These are phyloP conservation scores for Mortierella alpina DNA, from an alignment of 192 early-diverging fungal species.

Conservation along the genomic window DNA sequence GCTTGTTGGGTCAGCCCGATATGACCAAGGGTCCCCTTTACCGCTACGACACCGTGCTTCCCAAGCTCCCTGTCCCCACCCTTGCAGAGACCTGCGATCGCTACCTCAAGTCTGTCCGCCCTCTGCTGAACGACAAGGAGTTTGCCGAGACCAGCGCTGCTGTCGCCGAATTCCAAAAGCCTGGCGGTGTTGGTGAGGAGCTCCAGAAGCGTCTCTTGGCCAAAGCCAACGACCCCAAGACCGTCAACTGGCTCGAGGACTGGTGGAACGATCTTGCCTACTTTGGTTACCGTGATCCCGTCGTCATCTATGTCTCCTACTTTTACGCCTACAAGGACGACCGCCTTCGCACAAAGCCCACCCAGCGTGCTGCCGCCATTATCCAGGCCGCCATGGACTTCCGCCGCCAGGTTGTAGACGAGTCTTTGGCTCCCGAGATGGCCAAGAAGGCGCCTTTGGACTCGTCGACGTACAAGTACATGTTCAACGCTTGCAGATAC, in stretches of 20 bases:
- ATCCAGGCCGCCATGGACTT: constrained; percentile 92
- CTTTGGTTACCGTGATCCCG: constrained; percentile 94
- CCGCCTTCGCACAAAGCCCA: constrained; percentile 77
- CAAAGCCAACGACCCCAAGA: constrained; percentile 75
- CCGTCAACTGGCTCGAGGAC: constrained; percentile 92
- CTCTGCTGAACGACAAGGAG: constrained; percentile 76
- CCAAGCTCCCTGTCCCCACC: constrained; percentile 90
- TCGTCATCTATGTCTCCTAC: constrained; percentile 97
- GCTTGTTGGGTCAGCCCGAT: constrained; percentile 41
- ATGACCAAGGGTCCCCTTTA: constrained; percentile 72
- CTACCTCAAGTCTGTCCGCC: constrained; percentile 85
- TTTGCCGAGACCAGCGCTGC: constrained; percentile 72
- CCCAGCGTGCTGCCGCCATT: constrained; percentile 89
- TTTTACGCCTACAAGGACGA: constrained; percentile 96
- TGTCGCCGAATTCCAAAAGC: constrained; percentile 83
- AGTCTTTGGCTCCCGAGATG: constrained; percentile 78
- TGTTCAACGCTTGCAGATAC: constrained; percentile 97
- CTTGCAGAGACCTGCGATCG: constrained; percentile 84
- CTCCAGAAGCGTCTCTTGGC: constrained; percentile 88
- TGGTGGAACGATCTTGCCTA: constrained; percentile 99
- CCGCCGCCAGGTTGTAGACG: constrained; percentile 79
- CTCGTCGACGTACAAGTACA: constrained; percentile 92
- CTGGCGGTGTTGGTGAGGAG: constrained; percentile 83
- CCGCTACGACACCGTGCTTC: constrained; percentile 80
- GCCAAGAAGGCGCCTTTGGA: constrained; percentile 82